Evolutionary conservation across 306 rosid species (phyloP).

Genomic region (Delonix regia): DNA sequence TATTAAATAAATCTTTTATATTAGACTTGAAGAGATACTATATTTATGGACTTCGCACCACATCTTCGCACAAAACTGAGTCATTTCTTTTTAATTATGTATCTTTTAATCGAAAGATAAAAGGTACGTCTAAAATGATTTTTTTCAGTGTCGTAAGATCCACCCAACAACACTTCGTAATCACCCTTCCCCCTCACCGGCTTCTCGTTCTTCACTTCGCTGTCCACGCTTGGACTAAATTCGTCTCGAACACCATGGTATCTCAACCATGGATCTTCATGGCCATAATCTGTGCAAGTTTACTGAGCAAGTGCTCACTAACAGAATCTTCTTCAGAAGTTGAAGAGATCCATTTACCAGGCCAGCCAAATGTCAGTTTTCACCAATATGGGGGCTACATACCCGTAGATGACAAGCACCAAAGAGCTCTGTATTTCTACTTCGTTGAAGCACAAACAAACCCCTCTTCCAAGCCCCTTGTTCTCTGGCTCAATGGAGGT

Average conservation of each 20-base stretch:
- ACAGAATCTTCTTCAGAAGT: conserved; percentile 21
- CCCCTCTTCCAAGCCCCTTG: conserved; percentile 52
- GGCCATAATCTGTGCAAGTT: conserved; percentile 12
- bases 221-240: not conserved
- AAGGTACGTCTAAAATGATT: too few species aligned
- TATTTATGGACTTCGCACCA: too few species aligned
- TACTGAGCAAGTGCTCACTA: conserved; percentile 18
- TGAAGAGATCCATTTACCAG: conserved; percentile 39
- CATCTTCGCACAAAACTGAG: too few species aligned
- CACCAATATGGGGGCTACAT: conserved; percentile 51
- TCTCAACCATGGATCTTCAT: conserved; percentile 23
- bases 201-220: not conserved
- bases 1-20: too few species aligned
- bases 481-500: conserved; percentile 59
- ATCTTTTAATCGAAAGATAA: too few species aligned
- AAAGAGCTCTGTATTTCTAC: conserved; percentile 51
- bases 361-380: conserved; percentile 51
- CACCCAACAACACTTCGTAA: too few species aligned
- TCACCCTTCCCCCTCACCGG: not conserved
- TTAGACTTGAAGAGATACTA: too few species aligned
- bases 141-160: too few species aligned
- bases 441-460: conserved; percentile 51
- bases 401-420: conserved; percentile 34
- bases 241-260: conserved; percentile 8
- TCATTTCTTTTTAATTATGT: too few species aligned